Evolutionary conservation across 768 basidiomycete genomes (phyloP).

Genomic region (Mycena rosella): DNA sequence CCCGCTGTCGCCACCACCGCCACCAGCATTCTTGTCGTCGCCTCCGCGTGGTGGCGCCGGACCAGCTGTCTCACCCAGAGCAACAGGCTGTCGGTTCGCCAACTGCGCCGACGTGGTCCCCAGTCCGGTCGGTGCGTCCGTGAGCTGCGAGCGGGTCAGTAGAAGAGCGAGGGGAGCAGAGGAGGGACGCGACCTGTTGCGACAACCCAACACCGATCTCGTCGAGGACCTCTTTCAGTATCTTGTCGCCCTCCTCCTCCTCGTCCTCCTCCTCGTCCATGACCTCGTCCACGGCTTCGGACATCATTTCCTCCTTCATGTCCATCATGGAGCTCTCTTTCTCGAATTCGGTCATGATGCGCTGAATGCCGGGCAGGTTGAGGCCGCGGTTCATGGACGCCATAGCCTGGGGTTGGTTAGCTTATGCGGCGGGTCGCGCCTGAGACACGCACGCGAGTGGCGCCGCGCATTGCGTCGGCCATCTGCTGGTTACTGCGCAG

Average conservation of each 20-base stretch:
- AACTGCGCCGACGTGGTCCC: conserved; percentile 68
- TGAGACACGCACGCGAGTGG: conserved; percentile 82
- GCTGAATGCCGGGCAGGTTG: conserved; percentile 94
- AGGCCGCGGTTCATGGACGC: conserved; percentile 96
- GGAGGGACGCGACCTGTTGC: conserved; percentile 71
- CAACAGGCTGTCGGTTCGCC: conserved; percentile 82
- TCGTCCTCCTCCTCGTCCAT: conserved; percentile 98
- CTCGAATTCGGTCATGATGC: conserved; percentile 99
- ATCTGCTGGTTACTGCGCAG: conserved; percentile 98
- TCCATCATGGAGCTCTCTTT: conserved; percentile 98
- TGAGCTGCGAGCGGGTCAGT: conserved; percentile 66
- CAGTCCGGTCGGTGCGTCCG: conserved; percentile 84
- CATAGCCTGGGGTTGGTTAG: conserved; percentile 80
- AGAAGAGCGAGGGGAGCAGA: conserved; percentile 8
- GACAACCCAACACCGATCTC: conserved; percentile 95
- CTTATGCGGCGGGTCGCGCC: conserved; percentile 14
- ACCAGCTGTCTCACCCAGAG: conserved; percentile 78
- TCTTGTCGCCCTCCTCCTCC: conserved; percentile 95
- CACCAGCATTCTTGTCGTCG: conserved; percentile 48
- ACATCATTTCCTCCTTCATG: conserved; percentile 99
- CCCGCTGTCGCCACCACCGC: conserved; percentile 53
- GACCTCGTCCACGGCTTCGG: conserved; percentile 96
- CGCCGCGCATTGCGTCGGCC: conserved; percentile 99
- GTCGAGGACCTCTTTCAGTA: conserved; percentile 94
- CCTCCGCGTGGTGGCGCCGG: conserved; percentile 46